Percentiles rank a stretch among this genome's conserved stretches.
phyloP scores from a whole-genome alignment of 768 basidiomycete species.

The Tephrocybe sp. region DNA sequence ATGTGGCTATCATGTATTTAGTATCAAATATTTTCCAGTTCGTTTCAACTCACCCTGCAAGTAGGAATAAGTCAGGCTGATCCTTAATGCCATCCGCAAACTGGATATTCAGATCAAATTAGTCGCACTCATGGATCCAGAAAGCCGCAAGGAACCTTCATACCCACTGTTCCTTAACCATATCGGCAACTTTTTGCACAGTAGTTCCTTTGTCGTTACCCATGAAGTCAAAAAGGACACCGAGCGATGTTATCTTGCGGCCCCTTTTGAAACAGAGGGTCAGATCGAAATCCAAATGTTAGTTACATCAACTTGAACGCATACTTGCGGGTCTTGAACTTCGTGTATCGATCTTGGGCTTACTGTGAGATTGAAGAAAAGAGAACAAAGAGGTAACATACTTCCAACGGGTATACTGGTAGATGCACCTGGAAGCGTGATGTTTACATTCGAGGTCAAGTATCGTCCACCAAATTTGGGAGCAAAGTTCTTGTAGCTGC shows the following conservation, averaged over 20 bases:
- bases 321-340: conserved; percentile 74
- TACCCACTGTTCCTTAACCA: conserved; percentile 83
- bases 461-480: conserved; percentile 67
- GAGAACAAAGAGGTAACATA: conserved; percentile 16
- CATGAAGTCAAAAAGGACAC: conserved; percentile 75
- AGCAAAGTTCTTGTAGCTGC: conserved; percentile 62
- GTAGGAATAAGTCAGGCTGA: conserved; percentile 79
- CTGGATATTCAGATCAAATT: conserved; percentile 29
- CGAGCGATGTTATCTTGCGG: conserved; percentile 72
- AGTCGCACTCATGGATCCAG: neutral
- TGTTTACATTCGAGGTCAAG: conserved; percentile 81
- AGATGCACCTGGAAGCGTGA: conserved; percentile 55
- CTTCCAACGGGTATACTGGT: conserved; percentile 37
- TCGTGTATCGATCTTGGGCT: conserved; percentile 51
- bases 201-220: conserved; percentile 70
- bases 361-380: neutral
- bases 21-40: neutral
- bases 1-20: conserved; percentile 59
- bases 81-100: conserved; percentile 77
- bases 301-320: conserved; percentile 17
- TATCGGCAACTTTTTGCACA: conserved; percentile 67
- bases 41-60: conserved; percentile 51
- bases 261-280: conserved; percentile 38
- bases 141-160: neutral
- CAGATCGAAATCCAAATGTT: neutral